Conservation (phyloP, 108 stramenopile genomes). For the Asterionellopsis glacialis region DNA sequence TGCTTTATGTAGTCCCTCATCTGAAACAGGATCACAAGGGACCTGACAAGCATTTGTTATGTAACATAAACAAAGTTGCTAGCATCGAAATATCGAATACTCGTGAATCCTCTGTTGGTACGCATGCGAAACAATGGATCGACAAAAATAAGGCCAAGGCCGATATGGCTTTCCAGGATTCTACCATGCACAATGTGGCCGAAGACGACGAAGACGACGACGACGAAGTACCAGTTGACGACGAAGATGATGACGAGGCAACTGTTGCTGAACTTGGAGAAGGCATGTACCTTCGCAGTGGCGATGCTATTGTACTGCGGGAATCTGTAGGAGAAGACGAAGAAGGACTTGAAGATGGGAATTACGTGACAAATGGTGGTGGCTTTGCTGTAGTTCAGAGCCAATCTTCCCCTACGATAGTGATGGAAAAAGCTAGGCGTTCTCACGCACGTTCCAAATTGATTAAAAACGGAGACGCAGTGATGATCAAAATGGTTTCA, state of each 20-base stretch:
- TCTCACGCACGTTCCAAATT: slow-evolving; percentile 23
- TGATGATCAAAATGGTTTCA: slow-evolving; percentile 57
- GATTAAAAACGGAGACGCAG: slow-evolving; percentile 79
- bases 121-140: slow-evolving; percentile 21
- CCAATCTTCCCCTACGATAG: slow-evolving; percentile 29
- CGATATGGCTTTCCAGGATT: neutral
- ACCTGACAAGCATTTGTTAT: slow-evolving; percentile 25
- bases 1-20: slow-evolving; percentile 52
- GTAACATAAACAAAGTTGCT: slow-evolving; percentile 31
- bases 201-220: neutral
- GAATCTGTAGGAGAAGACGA: slow-evolving; percentile 31
- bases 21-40: slow-evolving; percentile 4
- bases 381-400: slow-evolving; percentile 76
- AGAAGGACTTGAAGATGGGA: slow-evolving; percentile 8
- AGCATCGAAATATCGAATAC: slow-evolving; percentile 42
- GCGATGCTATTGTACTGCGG: slow-evolving; percentile 43
- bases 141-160: slow-evolving; percentile 4
- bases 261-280: slow-evolving; percentile 48
- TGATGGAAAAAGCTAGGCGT: slow-evolving; percentile 48
- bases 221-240: slow-evolving; percentile 10
- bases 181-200: neutral
- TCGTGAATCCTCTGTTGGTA: slow-evolving; percentile 10
- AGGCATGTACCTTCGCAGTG: slow-evolving; percentile 56
- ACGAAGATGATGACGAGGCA: slow-evolving; percentile 37
- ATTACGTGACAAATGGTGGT: slow-evolving; percentile 57